A percentile compares a stretch with the other conserved stretches of the same genome.
Evolutionary conservation across 306 rosid genomes (phyloP).

Genomic region (Nissolia schottii): DNA sequence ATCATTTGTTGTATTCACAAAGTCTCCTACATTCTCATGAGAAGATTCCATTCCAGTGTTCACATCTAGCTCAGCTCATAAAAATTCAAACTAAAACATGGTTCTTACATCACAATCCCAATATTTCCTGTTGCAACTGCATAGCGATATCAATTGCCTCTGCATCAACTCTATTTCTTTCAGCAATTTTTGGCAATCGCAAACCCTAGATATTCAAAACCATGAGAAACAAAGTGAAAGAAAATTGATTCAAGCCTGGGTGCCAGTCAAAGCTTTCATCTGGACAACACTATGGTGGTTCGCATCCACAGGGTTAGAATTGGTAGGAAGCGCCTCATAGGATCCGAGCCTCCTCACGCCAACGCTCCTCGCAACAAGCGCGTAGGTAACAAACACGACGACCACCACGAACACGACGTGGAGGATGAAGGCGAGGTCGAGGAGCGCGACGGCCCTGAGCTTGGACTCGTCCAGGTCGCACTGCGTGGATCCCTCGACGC

Average conservation of each 20-base stretch:
- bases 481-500: slow-evolving; percentile 82
- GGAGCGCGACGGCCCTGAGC: slow-evolving; percentile 70
- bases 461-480: slow-evolving; percentile 82
- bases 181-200: too few species aligned
- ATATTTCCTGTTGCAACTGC: too few species aligned
- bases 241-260: slow-evolving; percentile 65
- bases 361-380: slow-evolving; percentile 38
- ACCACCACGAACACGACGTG: slow-evolving; percentile 61
- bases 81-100: too few species aligned
- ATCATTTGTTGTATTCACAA: background rate
- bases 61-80: background rate
- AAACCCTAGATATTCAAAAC: too few species aligned
- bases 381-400: slow-evolving; percentile 46
- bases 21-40: too few species aligned
- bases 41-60: background rate
- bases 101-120: too few species aligned
- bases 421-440: slow-evolving; percentile 65
- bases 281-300: slow-evolving; percentile 58
- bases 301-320: slow-evolving; percentile 37
- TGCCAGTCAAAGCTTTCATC: slow-evolving; percentile 90
- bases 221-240: background rate
- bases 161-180: too few species aligned
- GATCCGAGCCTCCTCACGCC: slow-evolving; percentile 59
- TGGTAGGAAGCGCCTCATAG: slow-evolving; percentile 65
- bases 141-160: too few species aligned